Percentiles rank a stretch among this genome's conserved stretches.
Evolutionary conservation across 495 filamentous ascomycete genomes (phyloP).

Genomic region (Aspergillus baeticus): DNA sequence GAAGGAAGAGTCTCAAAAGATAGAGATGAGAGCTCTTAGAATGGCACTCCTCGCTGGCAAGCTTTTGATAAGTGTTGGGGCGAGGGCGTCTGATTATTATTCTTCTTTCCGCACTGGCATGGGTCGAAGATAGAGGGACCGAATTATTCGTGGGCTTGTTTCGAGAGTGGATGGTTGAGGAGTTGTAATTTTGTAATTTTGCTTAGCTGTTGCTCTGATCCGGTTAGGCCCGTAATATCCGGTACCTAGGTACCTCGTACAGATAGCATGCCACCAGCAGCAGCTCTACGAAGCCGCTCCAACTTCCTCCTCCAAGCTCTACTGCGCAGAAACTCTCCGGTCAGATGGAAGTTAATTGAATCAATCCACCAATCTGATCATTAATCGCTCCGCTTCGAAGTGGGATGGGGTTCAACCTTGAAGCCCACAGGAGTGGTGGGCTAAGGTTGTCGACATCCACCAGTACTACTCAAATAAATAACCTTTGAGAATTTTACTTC

Average conservation of each 20-base stretch:
- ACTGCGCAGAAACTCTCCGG: too few relatives aligned
- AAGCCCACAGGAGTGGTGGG: too few relatives aligned
- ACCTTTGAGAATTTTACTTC: too few relatives aligned
- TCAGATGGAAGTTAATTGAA: too few relatives aligned
- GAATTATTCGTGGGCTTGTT: neutral
- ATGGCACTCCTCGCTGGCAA: slow-evolving; percentile 8
- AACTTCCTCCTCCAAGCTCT: too few relatives aligned
- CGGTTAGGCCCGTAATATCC: neutral
- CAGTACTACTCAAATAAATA: too few relatives aligned
- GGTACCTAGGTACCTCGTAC: neutral
- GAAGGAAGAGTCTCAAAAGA: neutral
- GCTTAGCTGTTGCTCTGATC: neutral
- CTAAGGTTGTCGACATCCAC: too few relatives aligned
- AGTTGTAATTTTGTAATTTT: slow-evolving; percentile 14
- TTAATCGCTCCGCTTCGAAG: too few relatives aligned
- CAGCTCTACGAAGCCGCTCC: too few relatives aligned
- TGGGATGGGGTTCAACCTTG: too few relatives aligned
- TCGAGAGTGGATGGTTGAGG: slow-evolving; percentile 13
- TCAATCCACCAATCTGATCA: too few relatives aligned
- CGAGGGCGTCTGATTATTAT: slow-evolving; percentile 15
- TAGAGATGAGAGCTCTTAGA: slow-evolving; percentile 1
- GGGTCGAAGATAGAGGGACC: neutral
- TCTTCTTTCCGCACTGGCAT: slow-evolving; percentile 1
- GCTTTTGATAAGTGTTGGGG: slow-evolving; percentile 26
- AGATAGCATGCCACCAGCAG: too few relatives aligned